Conservation (phyloP, 176 grass and related monocot genomes). For the Carex littledalei region DNA sequence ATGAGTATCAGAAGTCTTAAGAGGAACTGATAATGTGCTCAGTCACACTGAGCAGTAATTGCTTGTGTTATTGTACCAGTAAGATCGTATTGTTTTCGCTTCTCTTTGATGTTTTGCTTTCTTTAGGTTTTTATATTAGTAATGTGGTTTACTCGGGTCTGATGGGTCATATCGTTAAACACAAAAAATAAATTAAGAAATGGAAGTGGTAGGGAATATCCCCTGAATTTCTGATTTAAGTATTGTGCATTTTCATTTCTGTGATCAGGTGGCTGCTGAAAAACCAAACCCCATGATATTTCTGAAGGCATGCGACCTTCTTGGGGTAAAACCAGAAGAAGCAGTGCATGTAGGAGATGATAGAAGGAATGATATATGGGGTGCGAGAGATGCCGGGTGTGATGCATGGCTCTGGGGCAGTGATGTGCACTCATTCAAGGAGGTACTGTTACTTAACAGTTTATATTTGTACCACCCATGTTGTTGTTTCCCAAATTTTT, state of each 20-base stretch:
- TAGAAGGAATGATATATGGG: slow-evolving; percentile 91
- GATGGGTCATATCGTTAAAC: neutral
- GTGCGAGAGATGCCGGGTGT: slow-evolving; percentile 87
- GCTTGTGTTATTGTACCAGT: neutral
- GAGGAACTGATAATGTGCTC: neutral
- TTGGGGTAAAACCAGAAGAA: slow-evolving; percentile 83
- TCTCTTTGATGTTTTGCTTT: neutral
- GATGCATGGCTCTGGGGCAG: slow-evolving; percentile 97
- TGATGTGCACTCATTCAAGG: slow-evolving; percentile 92
- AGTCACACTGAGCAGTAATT: neutral
- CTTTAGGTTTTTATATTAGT: neutral
- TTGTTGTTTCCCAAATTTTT: neutral
- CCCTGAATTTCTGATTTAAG: neutral
- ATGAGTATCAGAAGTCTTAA: neutral
- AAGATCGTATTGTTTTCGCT: neutral
- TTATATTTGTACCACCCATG: neutral
- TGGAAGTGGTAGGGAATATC: neutral
- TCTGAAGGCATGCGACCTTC: slow-evolving; percentile 76
- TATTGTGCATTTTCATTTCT: neutral
- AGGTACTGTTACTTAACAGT: slow-evolving; percentile 42
- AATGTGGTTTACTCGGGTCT: neutral
- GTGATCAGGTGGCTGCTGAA: slow-evolving; percentile 66
- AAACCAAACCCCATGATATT: slow-evolving; percentile 99
- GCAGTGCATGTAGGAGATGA: slow-evolving; percentile 93
- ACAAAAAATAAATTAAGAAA: neutral